Base-by-base conservation (phyloP, 768 basidiomycete genomes). In the Russula emetica region DNA sequence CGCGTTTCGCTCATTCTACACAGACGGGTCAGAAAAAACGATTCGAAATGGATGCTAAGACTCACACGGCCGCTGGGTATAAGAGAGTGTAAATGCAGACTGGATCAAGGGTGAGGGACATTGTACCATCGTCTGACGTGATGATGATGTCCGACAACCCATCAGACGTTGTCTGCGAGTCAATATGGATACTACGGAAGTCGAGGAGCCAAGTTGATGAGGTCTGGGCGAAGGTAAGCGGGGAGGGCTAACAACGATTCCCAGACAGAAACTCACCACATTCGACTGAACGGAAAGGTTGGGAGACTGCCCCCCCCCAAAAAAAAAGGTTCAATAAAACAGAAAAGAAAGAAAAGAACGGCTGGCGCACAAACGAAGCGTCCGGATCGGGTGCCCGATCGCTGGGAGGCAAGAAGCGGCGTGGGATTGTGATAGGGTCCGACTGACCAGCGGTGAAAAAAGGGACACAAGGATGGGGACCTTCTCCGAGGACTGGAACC, bases 401-500 rank as follows among this genome's bases (percentile, higher is more conserved):
- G 36, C 10, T 9, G 13, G 22, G 26, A 24, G 13, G 53, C 30
- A 60, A 8, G 26, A 52, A 61, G n/a, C 59, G 59, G 10, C 1
- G 20, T 22, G 53, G 55, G 10, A 61, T 64, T 57, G 71, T 24
- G 61, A 73, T 67, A 2, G 79, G 80, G 32, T 79, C 70, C 80
- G 55, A 13, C 30, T 58, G 36, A 11, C 57, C 65, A 1, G 36
- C 57, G 20, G 57, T 59, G 60, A 60, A 72, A 53, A 72, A 61
- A 14, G 50, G 59, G 4, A 49, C 59, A 47, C 69, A 71, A 3
- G 67, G 51, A 20, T 66, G 3, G 1, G 30, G 20, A 6, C 60
- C 68, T 5, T 54, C 64, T 32, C 54, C 54, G n/a, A n/a, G 73
- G 50, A 76, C 69, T 0, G 83, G 81, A 24, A 83, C 74, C 40